A percentile compares a stretch with the other conserved stretches of the same genome.
Conservation (phyloP, 2,329 filamentous ascomycete species). For the Epichloe festucae region DNA sequence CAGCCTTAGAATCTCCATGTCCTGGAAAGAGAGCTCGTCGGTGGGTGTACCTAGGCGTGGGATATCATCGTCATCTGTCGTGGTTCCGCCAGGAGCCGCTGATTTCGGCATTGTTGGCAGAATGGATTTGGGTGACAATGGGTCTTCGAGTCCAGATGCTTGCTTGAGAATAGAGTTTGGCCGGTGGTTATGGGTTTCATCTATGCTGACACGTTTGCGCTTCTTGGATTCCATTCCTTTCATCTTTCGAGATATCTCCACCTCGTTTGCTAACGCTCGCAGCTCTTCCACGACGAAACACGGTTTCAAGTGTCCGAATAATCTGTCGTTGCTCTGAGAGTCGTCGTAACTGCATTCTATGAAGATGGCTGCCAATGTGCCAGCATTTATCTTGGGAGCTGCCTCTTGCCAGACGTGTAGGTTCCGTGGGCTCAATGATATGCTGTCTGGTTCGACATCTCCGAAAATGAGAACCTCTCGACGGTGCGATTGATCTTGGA, state of each 20-base stretch:
- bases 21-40: slow-evolving; percentile 29
- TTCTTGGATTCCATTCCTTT: slow-evolving; percentile 37
- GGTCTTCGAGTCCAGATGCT: slow-evolving; percentile 24
- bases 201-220: slow-evolving; percentile 43
- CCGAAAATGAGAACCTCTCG: slow-evolving; percentile 86
- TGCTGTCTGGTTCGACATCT: slow-evolving; percentile 82
- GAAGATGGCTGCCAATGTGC: slow-evolving; percentile 67
- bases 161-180: slow-evolving; percentile 11
- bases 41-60: slow-evolving; percentile 36
- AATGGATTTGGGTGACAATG: slow-evolving; percentile 39
- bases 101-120: slow-evolving; percentile 13
- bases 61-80: slow-evolving; percentile 14
- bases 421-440: slow-evolving; percentile 74
- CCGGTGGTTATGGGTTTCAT: slow-evolving; percentile 10
- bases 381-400: slow-evolving; percentile 66
- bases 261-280: slow-evolving; percentile 54
- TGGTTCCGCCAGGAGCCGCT: slow-evolving; percentile 6
- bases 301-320: slow-evolving; percentile 85
- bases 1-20: slow-evolving; percentile 18
- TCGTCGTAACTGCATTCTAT: slow-evolving; percentile 95
- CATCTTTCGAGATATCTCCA: slow-evolving; percentile 37
- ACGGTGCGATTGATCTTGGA: slow-evolving; percentile 58
- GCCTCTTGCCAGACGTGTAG: slow-evolving; percentile 77
- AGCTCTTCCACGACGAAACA: slow-evolving; percentile 73
- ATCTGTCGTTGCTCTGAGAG: slow-evolving; percentile 56